A percentile compares a stretch with the other conserved stretches of the same genome.
Evolutionary conservation across 306 rosid genomes (phyloP).

Genomic region (Citrullus colocynthis): DNA sequence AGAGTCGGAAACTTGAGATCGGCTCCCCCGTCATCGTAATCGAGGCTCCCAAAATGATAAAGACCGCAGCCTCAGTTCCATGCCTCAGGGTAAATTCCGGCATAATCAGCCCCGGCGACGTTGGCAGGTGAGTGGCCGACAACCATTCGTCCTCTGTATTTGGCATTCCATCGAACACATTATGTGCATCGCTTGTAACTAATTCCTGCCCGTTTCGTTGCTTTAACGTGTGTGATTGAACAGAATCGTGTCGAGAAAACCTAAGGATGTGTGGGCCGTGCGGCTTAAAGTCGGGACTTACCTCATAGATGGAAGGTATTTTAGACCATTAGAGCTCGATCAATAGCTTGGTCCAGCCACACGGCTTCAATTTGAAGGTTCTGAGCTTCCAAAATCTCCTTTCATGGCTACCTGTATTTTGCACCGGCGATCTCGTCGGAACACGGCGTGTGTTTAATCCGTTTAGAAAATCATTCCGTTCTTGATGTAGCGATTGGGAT

Average conservation of each 20-base stretch:
- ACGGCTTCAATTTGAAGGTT: neutral
- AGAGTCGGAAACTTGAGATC: conserved; percentile 27
- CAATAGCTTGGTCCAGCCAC: neutral
- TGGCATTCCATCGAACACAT: neutral
- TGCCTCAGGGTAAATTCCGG: conserved; percentile 64
- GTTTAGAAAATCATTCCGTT: neutral
- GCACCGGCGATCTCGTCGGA: neutral
- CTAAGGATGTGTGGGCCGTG: conserved; percentile 80
- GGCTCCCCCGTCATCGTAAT: conserved; percentile 66
- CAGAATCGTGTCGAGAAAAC: conserved; percentile 84
- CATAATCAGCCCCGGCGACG: conserved; percentile 70
- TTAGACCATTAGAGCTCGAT: conserved; percentile 58
- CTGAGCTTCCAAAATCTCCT: neutral
- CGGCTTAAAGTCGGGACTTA: conserved; percentile 63
- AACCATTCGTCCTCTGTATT: neutral
- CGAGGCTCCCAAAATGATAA: conserved; percentile 70
- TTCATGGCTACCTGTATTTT: neutral
- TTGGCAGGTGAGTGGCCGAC: conserved; percentile 48
- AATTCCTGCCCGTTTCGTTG: neutral
- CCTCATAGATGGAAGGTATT: conserved; percentile 77
- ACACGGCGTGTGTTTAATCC: neutral
- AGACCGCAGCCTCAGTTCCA: conserved; percentile 63
- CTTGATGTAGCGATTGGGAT: neutral
- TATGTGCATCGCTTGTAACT: neutral
- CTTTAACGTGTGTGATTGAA: neutral